Evolutionary conservation across 2,329 filamentous ascomycete genomes (phyloP), one percentile per base, ranked within the genome.

Genomic region (Cordyceps cateniannulata): DNA sequence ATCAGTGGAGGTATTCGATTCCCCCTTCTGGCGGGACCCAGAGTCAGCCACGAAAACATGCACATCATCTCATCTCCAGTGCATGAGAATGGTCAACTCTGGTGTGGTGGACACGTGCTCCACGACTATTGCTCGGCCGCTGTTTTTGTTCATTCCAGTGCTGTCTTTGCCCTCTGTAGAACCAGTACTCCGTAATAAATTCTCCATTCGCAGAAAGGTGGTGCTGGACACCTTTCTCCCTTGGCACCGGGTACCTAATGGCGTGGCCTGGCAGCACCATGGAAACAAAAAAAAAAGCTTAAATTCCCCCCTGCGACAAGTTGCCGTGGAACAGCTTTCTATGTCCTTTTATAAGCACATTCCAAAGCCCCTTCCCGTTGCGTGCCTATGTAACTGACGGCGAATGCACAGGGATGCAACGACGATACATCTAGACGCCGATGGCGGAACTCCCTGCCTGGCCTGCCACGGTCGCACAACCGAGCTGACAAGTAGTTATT

Each of bases 51-150:
- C 42, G 22, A 22, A 40, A 27, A 20, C 35, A 20, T 44, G 40
- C 52, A 55, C 52, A 55, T 55, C 52, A 47, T 56, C 53, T 56
- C 53, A 56, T 56, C 53, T 56, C 53, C 53, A 27, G 40, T 18
- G 42, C 35, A 54, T 47, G 22, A 47, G 3, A 25, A 24, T 47
- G 22, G 10, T 2, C 42, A 45, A 8, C 27, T 35, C 27, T 47
- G 53, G 40, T 35, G 35, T 12, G 27, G 25, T 47, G 42, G 40
- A 25, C 42, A 35, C 42, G 38, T 44, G 51, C 38, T 29, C 35
- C 51, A 45, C 18, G 24, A 18, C 1, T 42, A 24, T 42, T 20
- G 48, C 48, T 35, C 3, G 27, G 16, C 32, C 16, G 6, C 16
- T n/a, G 5, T 42, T n/a, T 35, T 42, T 25, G 9, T 44, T 20